Evolutionary conservation across 495 filamentous ascomycete genomes (phyloP), one percentile per base, ranked within the genome.

Genomic region (Schizothecium vesticola): DNA sequence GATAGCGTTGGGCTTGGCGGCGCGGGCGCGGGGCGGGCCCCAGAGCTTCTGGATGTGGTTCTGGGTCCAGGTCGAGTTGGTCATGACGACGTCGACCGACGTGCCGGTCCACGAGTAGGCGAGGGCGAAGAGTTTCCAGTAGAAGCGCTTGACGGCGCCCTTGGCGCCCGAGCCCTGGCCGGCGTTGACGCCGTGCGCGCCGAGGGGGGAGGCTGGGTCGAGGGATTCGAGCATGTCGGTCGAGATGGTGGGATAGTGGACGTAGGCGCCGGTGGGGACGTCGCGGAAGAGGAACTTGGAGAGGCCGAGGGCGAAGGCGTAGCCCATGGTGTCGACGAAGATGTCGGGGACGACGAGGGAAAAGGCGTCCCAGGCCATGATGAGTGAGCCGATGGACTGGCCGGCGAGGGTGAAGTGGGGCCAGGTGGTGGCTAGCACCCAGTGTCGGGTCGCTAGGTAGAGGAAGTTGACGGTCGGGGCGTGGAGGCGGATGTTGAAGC

Each of bases 271-370:
- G 2, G 92, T 96, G 3, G 96, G 93, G 22, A 97, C 87, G 16
- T 80, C 75, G 1, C 85, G 89, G 79, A 99, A 97, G 23, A 97
- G 84, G 59, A 89, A 85, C 73, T 94, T 96, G 79, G 85, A 89
- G 13, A 97, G 80, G 5, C 91, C 92, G 12, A 97, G 84, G 2
- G 91, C 85, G 77, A 98, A 99, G 23, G 94, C 92, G 77, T 98
- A 98, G 71, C 95, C 95, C 94, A 98, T 97, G 7, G 95, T 99
- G 75, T 99, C 95, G 72, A 99, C 84, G 71, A 97, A 97, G 63
- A 98, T 86, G 75, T 99, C 96, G 0, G 95, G 96, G 1, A 93
- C 91, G 3, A 98, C 83, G 12, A 97, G 88, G 43, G 86, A 89
- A 78, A 99, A 96, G n/a, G 94, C 94, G 71, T 98, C 95, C 78